Evolutionary conservation across 1,139 yeast genomes (phyloP), one percentile per base, ranked within the genome.

Genomic region (Casaregolazyma lundiana): DNA sequence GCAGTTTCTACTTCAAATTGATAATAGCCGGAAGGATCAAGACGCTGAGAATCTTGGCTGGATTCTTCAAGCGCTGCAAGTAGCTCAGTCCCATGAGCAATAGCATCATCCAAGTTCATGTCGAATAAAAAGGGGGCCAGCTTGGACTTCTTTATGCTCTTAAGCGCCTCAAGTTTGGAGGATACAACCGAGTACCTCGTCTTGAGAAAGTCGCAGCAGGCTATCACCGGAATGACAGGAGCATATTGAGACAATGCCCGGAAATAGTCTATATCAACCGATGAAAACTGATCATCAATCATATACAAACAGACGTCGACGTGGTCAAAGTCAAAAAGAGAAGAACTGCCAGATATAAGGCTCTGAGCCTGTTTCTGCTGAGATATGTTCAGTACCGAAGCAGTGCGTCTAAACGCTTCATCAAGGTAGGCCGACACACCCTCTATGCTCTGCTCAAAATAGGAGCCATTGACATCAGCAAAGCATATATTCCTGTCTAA

Each of bases 291-390:
- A 36, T 49, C 51, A 13, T 50, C 42, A 5, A 64, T 49, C 32
- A 62, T 43, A 38, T 62, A 64, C 11, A 64, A 49, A 43, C 65
- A 62, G 4, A 56, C 67, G 42, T 64, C 68, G 9, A 57, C 64
- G 35, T 60, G 62, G 4, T 61, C 52, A 35, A 60, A 55, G 26
- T 57, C 65, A 3, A 56, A 45, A 20, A 62, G 47, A 2, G 63
- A 54, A 5, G 58, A 43, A 0, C 65, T 55, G 15, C 63, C 55
- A 3, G 60, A 50, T 38, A 64, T 51, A 19, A 63, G 44, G 18
- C 54, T 51, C 4, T 34, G 24, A 15, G 54, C 30, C 18, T 56
- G 58, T 16, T 54, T 55, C n/a, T 62, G 62, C 36, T 54, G 55
- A 11, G 51, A 38, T 4, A 59, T 57, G 40, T 64, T 64, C 36